Percentiles rank a stretch among this genome's conserved stretches.
Conservation (phyloP, 1,284 basidiomycete genomes). For the Porogramme epimiltina region DNA sequence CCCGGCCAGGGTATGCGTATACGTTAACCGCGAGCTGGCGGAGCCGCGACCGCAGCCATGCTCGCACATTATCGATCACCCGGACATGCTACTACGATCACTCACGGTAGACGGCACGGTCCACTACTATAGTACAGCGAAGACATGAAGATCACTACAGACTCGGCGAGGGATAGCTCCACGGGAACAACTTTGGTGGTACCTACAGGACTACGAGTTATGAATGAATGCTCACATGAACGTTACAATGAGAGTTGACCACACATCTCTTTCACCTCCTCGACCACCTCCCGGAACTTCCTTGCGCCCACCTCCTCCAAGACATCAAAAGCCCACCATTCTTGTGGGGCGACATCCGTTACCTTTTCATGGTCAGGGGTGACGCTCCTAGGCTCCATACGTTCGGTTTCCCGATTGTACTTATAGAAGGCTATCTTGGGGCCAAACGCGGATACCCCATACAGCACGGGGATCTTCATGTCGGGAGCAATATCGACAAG, state of each 20-base stretch:
- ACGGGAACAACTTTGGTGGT: too few species aligned
- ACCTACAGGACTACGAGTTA: too few species aligned
- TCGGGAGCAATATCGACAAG: background rate
- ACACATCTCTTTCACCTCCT: slow-evolving; percentile 1
- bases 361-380: background rate
- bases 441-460: background rate
- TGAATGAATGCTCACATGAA: too few species aligned
- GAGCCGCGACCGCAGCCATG: slow-evolving; percentile 3
- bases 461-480: background rate
- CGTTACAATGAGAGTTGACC: background rate
- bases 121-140: background rate
- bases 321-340: background rate
- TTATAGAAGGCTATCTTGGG: background rate
- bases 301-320: background rate
- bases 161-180: too few species aligned
- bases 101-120: background rate
- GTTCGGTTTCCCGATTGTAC: background rate
- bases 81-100: slow-evolving; percentile 2
- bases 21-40: slow-evolving; percentile 4
- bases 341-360: background rate
- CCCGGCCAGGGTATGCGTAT: slow-evolving; percentile 1
- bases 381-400: background rate
- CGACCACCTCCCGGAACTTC: background rate
- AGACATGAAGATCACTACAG: too few species aligned
- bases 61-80: slow-evolving; percentile 2